Conservation (phyloP, 2,329 filamentous ascomycete genomes). For the Coniochaeta sp. region DNA sequence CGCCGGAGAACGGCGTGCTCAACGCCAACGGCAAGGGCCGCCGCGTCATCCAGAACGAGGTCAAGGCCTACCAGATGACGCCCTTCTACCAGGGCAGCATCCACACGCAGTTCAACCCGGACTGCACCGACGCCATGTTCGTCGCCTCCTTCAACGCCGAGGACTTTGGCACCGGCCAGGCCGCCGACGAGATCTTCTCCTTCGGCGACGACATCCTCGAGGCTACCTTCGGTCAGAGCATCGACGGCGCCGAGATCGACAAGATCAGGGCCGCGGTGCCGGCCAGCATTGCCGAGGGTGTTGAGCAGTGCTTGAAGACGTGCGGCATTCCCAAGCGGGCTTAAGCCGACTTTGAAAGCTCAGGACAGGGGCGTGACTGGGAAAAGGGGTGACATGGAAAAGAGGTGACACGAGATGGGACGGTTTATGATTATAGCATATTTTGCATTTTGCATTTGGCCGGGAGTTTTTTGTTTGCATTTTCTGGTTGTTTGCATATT, state of each 20-base stretch:
- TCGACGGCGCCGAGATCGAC: slow-evolving; percentile 31
- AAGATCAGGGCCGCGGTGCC: slow-evolving; percentile 8
- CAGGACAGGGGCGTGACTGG: background rate
- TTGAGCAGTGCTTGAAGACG: slow-evolving; percentile 11
- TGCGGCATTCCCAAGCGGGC: background rate
- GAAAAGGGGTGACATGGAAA: background rate
- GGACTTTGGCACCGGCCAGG: slow-evolving; percentile 44
- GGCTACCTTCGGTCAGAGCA: slow-evolving; percentile 36
- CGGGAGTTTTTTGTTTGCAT: background rate
- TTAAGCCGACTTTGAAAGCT: background rate
- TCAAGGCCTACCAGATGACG: slow-evolving; percentile 39
- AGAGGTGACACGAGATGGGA: background rate
- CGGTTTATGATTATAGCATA: background rate
- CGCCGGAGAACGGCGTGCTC: slow-evolving; percentile 42
- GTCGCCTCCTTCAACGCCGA: slow-evolving; percentile 41
- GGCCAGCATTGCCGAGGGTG: slow-evolving; percentile 8
- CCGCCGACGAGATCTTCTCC: slow-evolving; percentile 42
- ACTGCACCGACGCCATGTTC: slow-evolving; percentile 42
- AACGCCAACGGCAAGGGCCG: slow-evolving; percentile 24
- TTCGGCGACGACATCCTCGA: slow-evolving; percentile 35
- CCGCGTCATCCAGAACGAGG: slow-evolving; percentile 24
- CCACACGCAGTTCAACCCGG: slow-evolving; percentile 50
- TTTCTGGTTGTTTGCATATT: background rate
- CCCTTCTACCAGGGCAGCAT: slow-evolving; percentile 47
- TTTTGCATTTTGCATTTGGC: slow-evolving; percentile 2